These are phyloP conservation scores for Cyberlindnera euphorbiiphila DNA, from an alignment of 805 yeast genomes.

Conservation along the genomic window DNA sequence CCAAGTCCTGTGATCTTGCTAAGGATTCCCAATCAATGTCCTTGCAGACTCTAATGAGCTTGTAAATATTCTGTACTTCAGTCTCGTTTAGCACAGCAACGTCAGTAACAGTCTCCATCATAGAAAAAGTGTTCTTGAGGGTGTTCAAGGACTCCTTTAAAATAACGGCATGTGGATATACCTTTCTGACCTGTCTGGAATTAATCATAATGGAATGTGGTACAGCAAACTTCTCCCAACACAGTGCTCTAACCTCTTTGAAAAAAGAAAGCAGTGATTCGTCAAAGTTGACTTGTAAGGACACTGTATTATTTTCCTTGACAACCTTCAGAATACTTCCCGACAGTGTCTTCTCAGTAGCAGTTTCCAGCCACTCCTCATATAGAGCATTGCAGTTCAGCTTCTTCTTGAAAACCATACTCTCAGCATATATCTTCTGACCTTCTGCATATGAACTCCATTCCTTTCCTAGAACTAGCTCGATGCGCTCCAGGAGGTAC, in stretches of 20 bases:
- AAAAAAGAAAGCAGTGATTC: constrained; percentile 37
- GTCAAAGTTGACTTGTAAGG: constrained; percentile 50
- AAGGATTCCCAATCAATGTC: constrained; percentile 52
- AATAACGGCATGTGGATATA: constrained; percentile 55
- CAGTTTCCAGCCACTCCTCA: constrained; percentile 45
- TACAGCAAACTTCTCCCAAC: constrained; percentile 47
- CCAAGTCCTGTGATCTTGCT: constrained; percentile 45
- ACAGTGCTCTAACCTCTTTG: constrained; percentile 51
- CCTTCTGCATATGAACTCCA: constrained; percentile 71
- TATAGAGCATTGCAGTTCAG: constrained; percentile 41
- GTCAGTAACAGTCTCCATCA: constrained; percentile 36
- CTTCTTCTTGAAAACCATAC: constrained; percentile 40
- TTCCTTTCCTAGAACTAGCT: constrained; percentile 51
- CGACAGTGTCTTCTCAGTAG: constrained; percentile 22
- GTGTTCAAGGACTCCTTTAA: constrained; percentile 48
- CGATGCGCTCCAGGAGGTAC: constrained; percentile 41
- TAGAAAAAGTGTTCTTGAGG: constrained; percentile 31
- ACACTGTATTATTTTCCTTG: constrained; percentile 24
- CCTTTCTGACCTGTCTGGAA: constrained; percentile 45
- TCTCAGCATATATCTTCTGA: constrained; percentile 49
- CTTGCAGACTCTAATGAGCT: constrained; percentile 33
- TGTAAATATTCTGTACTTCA: constrained; percentile 33
- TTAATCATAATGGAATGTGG: constrained; percentile 49
- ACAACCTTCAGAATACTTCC: constrained; percentile 40
- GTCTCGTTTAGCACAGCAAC: constrained; percentile 38